A percentile compares a stretch with the other conserved stretches of the same genome.
Evolutionary conservation across 176 grass and related monocot species (phyloP).

Genomic region (Oryza meyeriana): DNA sequence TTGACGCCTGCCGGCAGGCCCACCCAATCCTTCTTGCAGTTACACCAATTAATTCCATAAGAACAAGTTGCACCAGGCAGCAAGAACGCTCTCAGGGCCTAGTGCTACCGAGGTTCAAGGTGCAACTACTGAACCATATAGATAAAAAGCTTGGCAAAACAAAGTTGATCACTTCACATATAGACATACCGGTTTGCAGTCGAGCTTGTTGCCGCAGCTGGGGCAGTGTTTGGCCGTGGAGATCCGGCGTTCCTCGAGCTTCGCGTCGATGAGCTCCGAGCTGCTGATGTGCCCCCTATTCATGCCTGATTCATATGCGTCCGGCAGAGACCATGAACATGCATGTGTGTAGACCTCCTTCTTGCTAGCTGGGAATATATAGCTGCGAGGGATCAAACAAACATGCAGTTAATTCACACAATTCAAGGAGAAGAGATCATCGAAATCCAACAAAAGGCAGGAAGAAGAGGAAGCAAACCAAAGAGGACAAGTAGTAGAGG

Average conservation of each 20-base stretch:
- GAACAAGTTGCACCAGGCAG: slow-evolving; percentile 30
- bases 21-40: slow-evolving; percentile 80
- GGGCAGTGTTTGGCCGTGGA: slow-evolving; percentile 75
- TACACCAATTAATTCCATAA: slow-evolving; percentile 35
- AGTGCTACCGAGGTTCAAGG: slow-evolving; percentile 3
- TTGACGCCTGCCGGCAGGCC: slow-evolving; percentile 93
- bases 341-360: slow-evolving; percentile 26
- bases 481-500: slow-evolving; percentile 25
- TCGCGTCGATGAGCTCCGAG: slow-evolving; percentile 86
- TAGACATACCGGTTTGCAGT: slow-evolving; percentile 73
- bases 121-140: not conserved
- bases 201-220: slow-evolving; percentile 77
- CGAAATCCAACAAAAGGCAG: not conserved
- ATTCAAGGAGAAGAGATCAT: slow-evolving; percentile 22
- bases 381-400: slow-evolving; percentile 38
- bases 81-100: slow-evolving; percentile 17
- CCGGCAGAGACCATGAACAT: slow-evolving; percentile 9
- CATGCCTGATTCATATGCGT: slow-evolving; percentile 50
- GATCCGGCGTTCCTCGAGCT: slow-evolving; percentile 94
- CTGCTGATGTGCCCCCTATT: slow-evolving; percentile 62
- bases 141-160: slow-evolving; percentile 18
- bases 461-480: slow-evolving; percentile 28
- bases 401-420: not conserved
- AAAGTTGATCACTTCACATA: slow-evolving; percentile 23
- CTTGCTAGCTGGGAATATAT: not conserved